Conservation (phyloP, 169 alveolate species). For the Eimeria brunetti region DNA sequence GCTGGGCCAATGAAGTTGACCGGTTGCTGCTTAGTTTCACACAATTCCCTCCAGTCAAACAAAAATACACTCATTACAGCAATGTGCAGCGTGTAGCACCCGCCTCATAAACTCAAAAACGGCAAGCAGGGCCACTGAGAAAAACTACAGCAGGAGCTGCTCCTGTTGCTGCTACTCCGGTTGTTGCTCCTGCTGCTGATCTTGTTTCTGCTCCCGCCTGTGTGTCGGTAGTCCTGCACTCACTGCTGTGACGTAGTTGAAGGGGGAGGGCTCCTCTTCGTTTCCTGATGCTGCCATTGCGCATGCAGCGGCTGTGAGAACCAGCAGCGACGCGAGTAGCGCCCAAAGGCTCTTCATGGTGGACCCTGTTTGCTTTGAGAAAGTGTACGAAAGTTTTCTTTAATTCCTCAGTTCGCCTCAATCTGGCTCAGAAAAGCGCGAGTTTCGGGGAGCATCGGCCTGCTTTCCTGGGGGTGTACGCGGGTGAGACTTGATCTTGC, state of each 20-base stretch:
- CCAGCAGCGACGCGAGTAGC: constrained; percentile 57
- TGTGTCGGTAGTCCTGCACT: background rate
- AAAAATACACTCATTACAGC: background rate
- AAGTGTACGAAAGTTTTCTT: background rate
- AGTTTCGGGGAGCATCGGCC: background rate
- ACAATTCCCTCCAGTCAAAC: background rate
- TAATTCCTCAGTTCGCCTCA: background rate
- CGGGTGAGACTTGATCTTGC: background rate
- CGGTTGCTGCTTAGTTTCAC: background rate
- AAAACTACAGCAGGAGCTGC: constrained; percentile 1
- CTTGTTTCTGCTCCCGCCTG: too few relatives aligned
- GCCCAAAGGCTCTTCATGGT: constrained; percentile 39
- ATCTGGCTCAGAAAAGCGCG: background rate
- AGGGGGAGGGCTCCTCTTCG: constrained; percentile 27
- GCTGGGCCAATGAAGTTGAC: background rate
- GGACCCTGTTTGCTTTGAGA: background rate
- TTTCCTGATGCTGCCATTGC: background rate
- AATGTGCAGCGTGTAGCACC: background rate
- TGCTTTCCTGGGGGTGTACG: background rate
- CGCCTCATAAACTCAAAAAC: background rate
- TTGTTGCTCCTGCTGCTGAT: background rate
- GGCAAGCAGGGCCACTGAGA: background rate
- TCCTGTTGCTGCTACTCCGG: background rate
- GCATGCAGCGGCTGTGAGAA: background rate
- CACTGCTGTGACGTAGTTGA: constrained; percentile 62